Base-by-base conservation (phyloP, 768 basidiomycete genomes). In the Tylopilus intermedius region DNA sequence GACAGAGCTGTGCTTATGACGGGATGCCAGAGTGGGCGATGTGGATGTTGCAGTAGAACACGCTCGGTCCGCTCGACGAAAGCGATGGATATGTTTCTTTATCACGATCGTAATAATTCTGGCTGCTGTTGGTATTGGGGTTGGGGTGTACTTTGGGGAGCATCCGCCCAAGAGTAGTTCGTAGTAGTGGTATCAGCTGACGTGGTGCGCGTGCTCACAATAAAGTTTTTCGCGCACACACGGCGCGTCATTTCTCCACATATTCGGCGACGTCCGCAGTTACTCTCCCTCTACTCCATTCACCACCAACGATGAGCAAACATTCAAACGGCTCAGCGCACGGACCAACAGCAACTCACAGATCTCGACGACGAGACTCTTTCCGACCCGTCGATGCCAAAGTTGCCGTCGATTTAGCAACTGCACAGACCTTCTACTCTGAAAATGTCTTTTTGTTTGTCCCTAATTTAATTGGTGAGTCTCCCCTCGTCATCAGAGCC, bases 391-490 rank as follows among this genome's bases (percentile, higher is more conserved):
- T 91, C 49, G 87, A 91, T 68, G 87, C 90, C 51, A 90, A 90
- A 65, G 80, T 83, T 53, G 91, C 90, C 8, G 84, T 94, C 29
- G 90, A 90, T 67, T 81, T 93, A 45, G 91, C 91, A 26, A 92
- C 88, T 11, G 84, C 84, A 13, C 90, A 91, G 71, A 76, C 83
- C 0, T 30, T 30, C 30, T 90, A 90, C 60, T 86, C 89, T 33
- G 96, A 99, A 75, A 98, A 97, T 69, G 88, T 98, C 58, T 99
- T 95, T 70, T 81, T 98, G 47, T 99, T 98, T 73, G 81, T 94
- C 14, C 94, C 96, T 37, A 99, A 99, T 72, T 76, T 99, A 64
- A 97, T 99, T 67, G 95, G 92, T 85, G 61, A 61, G 85, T 71
- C 0, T 4, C 0, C 18, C 6, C 14, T 13, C 38, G 2, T 24